Evolutionary conservation across 1,284 basidiomycete species (phyloP).

Genomic region (Pisolithus thermaeus): DNA sequence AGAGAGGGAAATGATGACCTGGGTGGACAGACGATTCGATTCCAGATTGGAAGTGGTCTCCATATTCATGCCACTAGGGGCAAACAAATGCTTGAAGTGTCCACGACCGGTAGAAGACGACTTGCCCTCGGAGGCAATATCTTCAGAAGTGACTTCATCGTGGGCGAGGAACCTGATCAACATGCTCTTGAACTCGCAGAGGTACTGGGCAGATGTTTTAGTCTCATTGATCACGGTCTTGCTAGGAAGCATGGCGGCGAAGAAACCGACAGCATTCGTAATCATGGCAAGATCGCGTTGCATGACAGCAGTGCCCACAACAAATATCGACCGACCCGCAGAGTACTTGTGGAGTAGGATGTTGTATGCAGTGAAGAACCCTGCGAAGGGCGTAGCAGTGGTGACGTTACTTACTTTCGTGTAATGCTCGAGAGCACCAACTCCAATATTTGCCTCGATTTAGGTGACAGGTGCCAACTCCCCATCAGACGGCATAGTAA

Average conservation of each 20-base stretch:
- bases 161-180: conserved; percentile 7
- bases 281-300: conserved; percentile 11
- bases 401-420: conserved; percentile 6
- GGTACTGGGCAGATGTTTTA: conserved; percentile 9
- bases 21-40: conserved; percentile 12
- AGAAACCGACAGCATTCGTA: conserved; percentile 11
- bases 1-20: conserved; percentile 16
- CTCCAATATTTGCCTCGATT: conserved; percentile 10
- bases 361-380: conserved; percentile 14
- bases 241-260: conserved; percentile 13
- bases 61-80: conserved; percentile 23
- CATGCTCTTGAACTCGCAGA: conserved; percentile 5
- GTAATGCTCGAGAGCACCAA: conserved; percentile 10
- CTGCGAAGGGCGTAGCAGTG: conserved; percentile 11
- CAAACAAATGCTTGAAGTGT: conserved; percentile 28
- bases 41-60: conserved; percentile 19
- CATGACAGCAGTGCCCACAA: conserved; percentile 12
- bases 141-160: conserved; percentile 19
- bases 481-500: conserved; percentile 9
- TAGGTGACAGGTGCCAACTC: conserved; percentile 10
- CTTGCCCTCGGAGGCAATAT: conserved; percentile 21
- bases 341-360: conserved; percentile 13
- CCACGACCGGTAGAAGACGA: conserved; percentile 19
- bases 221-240: conserved; percentile 11
- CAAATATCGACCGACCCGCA: conserved; percentile 9